A percentile compares a stretch with the other conserved stretches of the same genome.
Evolutionary conservation across 2,329 filamentous ascomycete genomes (phyloP).

Genomic region (Lasiodiplodia hormozganensis): DNA sequence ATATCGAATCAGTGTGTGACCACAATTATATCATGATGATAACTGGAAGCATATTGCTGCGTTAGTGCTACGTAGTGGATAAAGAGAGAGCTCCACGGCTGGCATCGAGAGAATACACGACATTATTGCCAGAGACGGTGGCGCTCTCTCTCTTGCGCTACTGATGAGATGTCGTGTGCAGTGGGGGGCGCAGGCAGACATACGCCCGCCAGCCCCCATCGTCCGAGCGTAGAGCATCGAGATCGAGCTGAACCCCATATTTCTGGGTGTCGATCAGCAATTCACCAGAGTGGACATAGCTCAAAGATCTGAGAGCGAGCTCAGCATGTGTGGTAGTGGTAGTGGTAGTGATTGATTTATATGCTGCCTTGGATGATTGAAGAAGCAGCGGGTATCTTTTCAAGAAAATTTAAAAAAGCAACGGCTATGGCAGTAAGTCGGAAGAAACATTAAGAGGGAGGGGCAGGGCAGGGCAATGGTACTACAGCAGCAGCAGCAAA

Average conservation of each 20-base stretch:
- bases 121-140: not conserved
- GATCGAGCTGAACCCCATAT: not conserved
- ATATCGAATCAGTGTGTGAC: not conserved
- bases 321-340: not conserved
- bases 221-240: not conserved
- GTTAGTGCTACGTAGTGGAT: not conserved
- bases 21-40: not conserved
- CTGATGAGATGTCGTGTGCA: not conserved
- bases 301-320: not conserved
- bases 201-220: not conserved
- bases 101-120: not conserved
- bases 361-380: not conserved
- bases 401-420: not conserved
- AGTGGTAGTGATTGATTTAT: not conserved
- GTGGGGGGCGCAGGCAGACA: not conserved
- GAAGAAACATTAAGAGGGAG: not conserved
- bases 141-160: not conserved
- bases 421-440: not conserved
- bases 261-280: not conserved
- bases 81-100: not conserved
- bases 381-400: slow-evolving; percentile 8
- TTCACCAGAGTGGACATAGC: not conserved
- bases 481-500: not conserved
- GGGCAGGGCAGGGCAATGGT: not conserved
- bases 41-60: not conserved